phyloP scores from a whole-genome alignment of 108 stramenopile genomes.

The Pseudonitzschia multistriata region DNA sequence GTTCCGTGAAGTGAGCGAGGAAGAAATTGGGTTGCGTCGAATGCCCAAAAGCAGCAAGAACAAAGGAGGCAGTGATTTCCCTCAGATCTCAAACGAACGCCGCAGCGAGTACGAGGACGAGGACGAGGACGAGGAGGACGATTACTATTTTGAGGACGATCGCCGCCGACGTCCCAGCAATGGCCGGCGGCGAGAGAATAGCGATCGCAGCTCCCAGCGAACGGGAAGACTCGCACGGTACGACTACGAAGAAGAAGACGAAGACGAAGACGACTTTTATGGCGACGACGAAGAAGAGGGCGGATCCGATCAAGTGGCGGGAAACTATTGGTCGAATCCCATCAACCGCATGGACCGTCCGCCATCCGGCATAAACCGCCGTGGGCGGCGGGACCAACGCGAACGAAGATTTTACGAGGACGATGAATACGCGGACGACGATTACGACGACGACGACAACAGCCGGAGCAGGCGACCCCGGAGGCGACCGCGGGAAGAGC shows the following conservation, averaged over 20 bases:
- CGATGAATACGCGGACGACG: constrained; percentile 2
- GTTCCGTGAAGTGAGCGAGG: constrained; percentile 1
- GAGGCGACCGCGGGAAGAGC: constrained; percentile 17
- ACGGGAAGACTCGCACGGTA: background rate
- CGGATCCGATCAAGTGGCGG: constrained; percentile 3
- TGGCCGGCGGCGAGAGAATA: constrained; percentile 7
- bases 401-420: constrained; percentile 3
- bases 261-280: constrained; percentile 33
- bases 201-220: background rate
- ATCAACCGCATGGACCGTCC: constrained; percentile 31
- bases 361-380: background rate
- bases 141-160: constrained; percentile 5
- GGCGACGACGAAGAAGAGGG: constrained; percentile 37
- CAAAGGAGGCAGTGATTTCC: background rate
- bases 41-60: constrained; percentile 11
- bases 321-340: constrained; percentile 62
- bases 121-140: constrained; percentile 2
- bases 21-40: constrained; percentile 2
- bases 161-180: background rate
- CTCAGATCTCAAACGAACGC: background rate
- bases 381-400: background rate
- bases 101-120: constrained; percentile 3
- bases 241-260: constrained; percentile 2
- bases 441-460: background rate
- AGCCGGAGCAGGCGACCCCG: background rate